phyloP scores from a whole-genome alignment of 106 monocot species.

The Phalaenopsis equestris region DNA sequence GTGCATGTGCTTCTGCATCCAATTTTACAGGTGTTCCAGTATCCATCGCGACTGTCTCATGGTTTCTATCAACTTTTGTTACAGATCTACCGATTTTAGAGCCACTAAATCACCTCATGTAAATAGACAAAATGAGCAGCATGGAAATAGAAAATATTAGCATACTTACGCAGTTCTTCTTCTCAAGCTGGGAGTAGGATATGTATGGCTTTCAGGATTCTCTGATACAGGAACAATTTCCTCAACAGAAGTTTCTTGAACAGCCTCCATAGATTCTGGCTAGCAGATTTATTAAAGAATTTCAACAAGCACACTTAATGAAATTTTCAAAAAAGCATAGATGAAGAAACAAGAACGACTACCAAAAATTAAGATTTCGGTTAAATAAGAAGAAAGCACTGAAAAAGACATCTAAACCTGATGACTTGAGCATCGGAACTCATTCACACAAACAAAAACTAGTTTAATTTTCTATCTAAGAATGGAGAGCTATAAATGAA shows the following conservation, averaged over 20 bases:
- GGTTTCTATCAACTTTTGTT: conserved; percentile 23
- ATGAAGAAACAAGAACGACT: background rate
- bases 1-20: conserved; percentile 56
- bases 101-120: background rate
- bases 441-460: too few species aligned
- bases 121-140: background rate
- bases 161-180: conserved; percentile 45
- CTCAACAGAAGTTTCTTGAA: conserved; percentile 16
- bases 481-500: too few species aligned
- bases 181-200: conserved; percentile 32
- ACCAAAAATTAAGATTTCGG: background rate
- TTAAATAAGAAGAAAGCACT: background rate
- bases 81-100: conserved; percentile 25
- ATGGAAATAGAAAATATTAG: background rate
- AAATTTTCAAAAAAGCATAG: background rate
- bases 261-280: conserved; percentile 32
- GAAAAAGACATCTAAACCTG: background rate
- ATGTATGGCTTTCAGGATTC: conserved; percentile 10
- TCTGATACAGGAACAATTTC: conserved; percentile 36
- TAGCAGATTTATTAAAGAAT: conserved; percentile 5
- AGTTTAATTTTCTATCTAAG: too few species aligned
- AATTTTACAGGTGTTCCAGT: conserved; percentile 36
- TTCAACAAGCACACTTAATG: background rate
- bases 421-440: background rate
- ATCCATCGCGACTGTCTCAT: conserved; percentile 24